Evolutionary conservation across 768 basidiomycete genomes (phyloP).

Genomic region (Pulveroboletus ravenelii): DNA sequence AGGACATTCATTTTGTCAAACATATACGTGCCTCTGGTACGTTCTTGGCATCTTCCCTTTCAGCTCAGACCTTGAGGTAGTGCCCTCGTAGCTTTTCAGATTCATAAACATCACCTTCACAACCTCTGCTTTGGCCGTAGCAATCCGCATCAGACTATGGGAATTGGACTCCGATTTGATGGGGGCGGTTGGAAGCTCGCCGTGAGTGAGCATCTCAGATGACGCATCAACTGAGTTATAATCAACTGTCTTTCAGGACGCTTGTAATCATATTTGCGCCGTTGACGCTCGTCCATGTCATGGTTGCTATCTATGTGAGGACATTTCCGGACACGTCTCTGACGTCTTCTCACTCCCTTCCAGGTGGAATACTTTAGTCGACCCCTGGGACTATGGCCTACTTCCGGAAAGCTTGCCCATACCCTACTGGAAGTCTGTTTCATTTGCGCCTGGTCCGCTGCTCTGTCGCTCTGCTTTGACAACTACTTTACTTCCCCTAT

Average conservation of each 20-base stretch:
- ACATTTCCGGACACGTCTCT: conserved; percentile 5
- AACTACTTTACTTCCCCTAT: conserved; percentile 87
- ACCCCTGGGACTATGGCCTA: conserved; percentile 88
- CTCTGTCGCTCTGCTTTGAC: conserved; percentile 83
- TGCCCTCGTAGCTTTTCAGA: conserved; percentile 62
- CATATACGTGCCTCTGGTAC: conserved; percentile 73
- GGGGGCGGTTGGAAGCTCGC: conserved; percentile 80
- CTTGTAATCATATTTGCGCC: conserved; percentile 85
- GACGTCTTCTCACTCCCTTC: conserved; percentile 10
- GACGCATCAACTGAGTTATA: not conserved
- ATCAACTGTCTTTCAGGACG: conserved; percentile 40
- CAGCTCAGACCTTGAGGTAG: conserved; percentile 6
- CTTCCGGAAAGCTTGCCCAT: conserved; percentile 80
- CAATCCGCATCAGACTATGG: conserved; percentile 62
- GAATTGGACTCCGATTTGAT: conserved; percentile 48
- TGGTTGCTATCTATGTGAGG: conserved; percentile 79
- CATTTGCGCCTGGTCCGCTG: conserved; percentile 92
- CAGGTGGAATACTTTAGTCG: conserved; percentile 92
- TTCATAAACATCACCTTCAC: conserved; percentile 82
- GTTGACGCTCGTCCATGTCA: conserved; percentile 77
- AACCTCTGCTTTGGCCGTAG: conserved; percentile 71
- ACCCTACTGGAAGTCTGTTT: conserved; percentile 86
- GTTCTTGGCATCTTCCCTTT: conserved; percentile 18
- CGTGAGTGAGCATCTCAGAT: conserved; percentile 42
- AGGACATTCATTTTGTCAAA: conserved; percentile 70